Conservation (phyloP, 768 basidiomycete genomes). For the Lactifluus pinguis region DNA sequence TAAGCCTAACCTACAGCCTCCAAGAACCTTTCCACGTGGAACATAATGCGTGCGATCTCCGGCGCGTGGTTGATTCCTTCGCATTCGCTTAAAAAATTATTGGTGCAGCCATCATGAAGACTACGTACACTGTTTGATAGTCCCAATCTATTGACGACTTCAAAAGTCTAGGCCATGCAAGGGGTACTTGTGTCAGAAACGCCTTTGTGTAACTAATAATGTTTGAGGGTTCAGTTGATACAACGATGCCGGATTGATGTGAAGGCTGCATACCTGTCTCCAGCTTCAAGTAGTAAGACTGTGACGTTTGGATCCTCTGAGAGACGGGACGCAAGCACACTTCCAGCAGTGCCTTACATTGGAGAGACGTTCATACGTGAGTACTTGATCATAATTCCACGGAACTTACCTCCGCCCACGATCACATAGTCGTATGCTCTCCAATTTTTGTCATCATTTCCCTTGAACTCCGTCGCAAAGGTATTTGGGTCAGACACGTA, state of each 20-base stretch:
- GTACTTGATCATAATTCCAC: neutral
- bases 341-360: constrained; percentile 47
- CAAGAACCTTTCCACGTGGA: constrained; percentile 16
- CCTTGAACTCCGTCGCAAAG: constrained; percentile 9
- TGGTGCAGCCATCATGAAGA: neutral
- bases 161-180: constrained; percentile 15
- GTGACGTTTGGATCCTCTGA: constrained; percentile 45
- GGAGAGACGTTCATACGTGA: neutral
- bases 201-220: constrained; percentile 8
- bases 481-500: constrained; percentile 11
- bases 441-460: neutral
- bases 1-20: constrained; percentile 6
- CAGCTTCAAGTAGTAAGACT: constrained; percentile 53
- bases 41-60: constrained; percentile 4
- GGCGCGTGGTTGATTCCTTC: constrained; percentile 8
- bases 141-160: constrained; percentile 14
- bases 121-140: constrained; percentile 10
- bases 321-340: constrained; percentile 49
- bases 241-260: neutral
- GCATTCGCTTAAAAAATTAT: neutral
- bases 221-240: neutral
- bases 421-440: constrained; percentile 31
- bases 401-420: constrained; percentile 29
- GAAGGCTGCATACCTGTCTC: constrained; percentile 39
- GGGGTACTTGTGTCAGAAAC: constrained; percentile 10